Evolutionary conservation across 768 basidiomycete species (phyloP).

Genomic region (Russula ochroleuca): DNA sequence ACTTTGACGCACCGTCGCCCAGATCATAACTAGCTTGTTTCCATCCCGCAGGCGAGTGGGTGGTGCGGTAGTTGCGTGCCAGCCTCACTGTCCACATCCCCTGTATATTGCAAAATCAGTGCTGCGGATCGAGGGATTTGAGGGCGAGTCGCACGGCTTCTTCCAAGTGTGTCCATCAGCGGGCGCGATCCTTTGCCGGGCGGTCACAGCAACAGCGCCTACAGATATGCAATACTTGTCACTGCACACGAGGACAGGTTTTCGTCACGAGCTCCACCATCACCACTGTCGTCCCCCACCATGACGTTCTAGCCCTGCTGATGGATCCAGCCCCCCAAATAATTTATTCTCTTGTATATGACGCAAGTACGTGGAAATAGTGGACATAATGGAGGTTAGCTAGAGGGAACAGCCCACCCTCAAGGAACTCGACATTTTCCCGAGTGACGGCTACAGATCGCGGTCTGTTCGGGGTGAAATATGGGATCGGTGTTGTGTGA

Average conservation of each 20-base stretch:
- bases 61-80: slow-evolving; percentile 17
- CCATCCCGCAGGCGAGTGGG: neutral
- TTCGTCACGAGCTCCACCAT: slow-evolving; percentile 7
- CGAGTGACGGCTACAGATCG: slow-evolving; percentile 22
- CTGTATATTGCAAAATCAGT: neutral
- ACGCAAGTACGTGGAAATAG: neutral
- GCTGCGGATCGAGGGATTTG: slow-evolving; percentile 16
- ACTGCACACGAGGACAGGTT: slow-evolving; percentile 10
- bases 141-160: slow-evolving; percentile 1
- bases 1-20: slow-evolving; percentile 7
- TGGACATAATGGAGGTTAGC: neutral
- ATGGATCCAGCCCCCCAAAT: neutral
- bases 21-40: neutral
- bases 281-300: neutral
- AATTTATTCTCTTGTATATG: slow-evolving; percentile 5
- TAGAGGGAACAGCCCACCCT: too few species aligned
- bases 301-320: neutral
- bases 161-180: slow-evolving; percentile 7
- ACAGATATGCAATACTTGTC: slow-evolving; percentile 13
- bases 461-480: slow-evolving; percentile 21
- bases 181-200: slow-evolving; percentile 23
- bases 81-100: slow-evolving; percentile 14
- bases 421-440: neutral
- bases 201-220: slow-evolving; percentile 12
- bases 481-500: slow-evolving; percentile 8